Percentiles rank a stretch among this genome's conserved stretches.
Evolutionary conservation across 208 protist species (phyloP).

Genomic region (Wallacemonas sp.): DNA sequence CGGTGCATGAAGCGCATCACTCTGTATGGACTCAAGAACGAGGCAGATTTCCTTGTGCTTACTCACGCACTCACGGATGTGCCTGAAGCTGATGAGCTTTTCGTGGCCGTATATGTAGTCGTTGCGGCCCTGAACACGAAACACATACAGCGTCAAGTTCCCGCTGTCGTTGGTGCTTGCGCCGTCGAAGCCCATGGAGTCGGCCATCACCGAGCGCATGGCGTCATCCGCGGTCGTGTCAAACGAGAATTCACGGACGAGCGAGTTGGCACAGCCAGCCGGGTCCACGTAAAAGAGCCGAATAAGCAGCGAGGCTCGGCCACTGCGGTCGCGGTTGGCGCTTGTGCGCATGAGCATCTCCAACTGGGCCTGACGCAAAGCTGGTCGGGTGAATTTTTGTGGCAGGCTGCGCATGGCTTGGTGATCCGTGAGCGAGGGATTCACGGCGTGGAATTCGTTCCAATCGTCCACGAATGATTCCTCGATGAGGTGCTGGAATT

Average conservation of each 20-base stretch:
- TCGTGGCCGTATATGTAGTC: conserved; percentile 67
- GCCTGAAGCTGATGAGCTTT: conserved; percentile 55
- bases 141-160: conserved; percentile 36
- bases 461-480: conserved; percentile 50
- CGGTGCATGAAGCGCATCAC: conserved; percentile 32
- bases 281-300: conserved; percentile 55
- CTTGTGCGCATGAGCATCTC: conserved; percentile 40
- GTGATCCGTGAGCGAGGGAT: conserved; percentile 30
- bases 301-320: conserved; percentile 25
- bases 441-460: conserved; percentile 42
- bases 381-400: conserved; percentile 38
- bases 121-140: conserved; percentile 56
- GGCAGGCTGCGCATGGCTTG: conserved; percentile 51
- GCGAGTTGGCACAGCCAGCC: conserved; percentile 42
- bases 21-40: conserved; percentile 39
- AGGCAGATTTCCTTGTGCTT: conserved; percentile 54
- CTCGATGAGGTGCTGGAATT: conserved; percentile 42
- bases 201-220: conserved; percentile 37
- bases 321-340: conserved; percentile 17
- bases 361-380: conserved; percentile 42
- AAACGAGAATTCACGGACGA: conserved; percentile 49
- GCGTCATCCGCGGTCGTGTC: conserved; percentile 51
- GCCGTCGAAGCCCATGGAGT: conserved; percentile 29
- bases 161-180: conserved; percentile 26
- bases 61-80: conserved; percentile 56